phyloP scores from a whole-genome alignment of 176 grass and related monocot species.

The Typha latifolia region DNA sequence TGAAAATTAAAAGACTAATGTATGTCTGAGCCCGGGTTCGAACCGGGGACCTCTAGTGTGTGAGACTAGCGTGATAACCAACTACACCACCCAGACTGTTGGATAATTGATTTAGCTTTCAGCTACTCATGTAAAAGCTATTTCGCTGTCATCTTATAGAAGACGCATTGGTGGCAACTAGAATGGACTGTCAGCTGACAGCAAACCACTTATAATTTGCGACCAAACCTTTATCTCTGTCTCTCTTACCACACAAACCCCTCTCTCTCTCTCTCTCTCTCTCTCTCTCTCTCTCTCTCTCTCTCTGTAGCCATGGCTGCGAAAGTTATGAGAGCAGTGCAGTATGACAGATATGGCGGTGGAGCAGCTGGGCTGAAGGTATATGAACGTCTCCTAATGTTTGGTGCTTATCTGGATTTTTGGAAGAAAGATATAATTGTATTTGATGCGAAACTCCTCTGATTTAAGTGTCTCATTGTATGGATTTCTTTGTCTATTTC shows the following conservation, averaged over 20 bases:
- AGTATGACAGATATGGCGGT: conserved; percentile 60
- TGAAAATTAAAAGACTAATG: too few relatives aligned
- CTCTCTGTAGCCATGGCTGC: conserved; percentile 30
- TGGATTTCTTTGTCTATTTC: not conserved
- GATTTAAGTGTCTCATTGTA: not conserved
- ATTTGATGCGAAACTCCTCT: too few relatives aligned
- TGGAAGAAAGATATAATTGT: too few relatives aligned
- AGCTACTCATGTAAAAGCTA: too few relatives aligned
- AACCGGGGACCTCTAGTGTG: conserved; percentile 83
- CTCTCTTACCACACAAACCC: too few relatives aligned
- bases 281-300: not conserved
- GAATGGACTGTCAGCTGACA: not conserved
- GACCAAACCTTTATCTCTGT: not conserved
- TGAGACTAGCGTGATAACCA: conserved; percentile 65
- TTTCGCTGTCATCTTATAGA: too few relatives aligned
- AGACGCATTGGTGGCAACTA: not conserved
- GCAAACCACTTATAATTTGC: not conserved
- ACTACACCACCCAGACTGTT: conserved; percentile 73
- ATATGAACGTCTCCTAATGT: conserved; percentile 1
- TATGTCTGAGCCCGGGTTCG: conserved; percentile 61
- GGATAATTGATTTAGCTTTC: too few relatives aligned
- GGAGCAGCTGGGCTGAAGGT: conserved; percentile 57
- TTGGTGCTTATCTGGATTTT: too few relatives aligned
- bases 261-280: not conserved
- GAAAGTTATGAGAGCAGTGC: conserved; percentile 50